A percentile compares a stretch with the other conserved stretches of the same genome.
phyloP scores from a whole-genome alignment of 2,329 filamentous ascomycete genomes.

The Colletotrichum eleusines region DNA sequence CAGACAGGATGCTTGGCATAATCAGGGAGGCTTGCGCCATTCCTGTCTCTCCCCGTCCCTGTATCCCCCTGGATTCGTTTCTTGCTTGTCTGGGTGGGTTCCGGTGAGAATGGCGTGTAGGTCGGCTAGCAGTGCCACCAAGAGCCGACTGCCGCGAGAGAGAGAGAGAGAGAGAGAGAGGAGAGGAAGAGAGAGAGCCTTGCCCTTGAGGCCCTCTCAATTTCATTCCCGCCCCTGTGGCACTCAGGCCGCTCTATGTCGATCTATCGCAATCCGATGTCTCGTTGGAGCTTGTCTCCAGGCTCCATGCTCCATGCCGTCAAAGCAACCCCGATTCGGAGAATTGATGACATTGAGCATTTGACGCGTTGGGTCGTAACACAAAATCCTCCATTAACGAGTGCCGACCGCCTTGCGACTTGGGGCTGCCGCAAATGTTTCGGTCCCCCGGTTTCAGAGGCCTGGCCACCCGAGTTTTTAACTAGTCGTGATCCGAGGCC shows the following conservation, averaged over 20 bases:
- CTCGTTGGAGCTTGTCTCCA: slow-evolving; percentile 33
- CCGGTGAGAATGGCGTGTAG: slow-evolving; percentile 33
- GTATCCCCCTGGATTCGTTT: slow-evolving; percentile 36
- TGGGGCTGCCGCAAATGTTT: slow-evolving; percentile 27
- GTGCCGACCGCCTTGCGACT: slow-evolving; percentile 25
- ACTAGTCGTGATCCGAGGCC: slow-evolving; percentile 3
- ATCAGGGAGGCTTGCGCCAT: slow-evolving; percentile 40
- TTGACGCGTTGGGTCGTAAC: slow-evolving; percentile 33
- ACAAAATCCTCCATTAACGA: slow-evolving; percentile 17
- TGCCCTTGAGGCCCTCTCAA: slow-evolving; percentile 28
- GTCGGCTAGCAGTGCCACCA: slow-evolving; percentile 35
- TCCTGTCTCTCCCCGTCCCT: slow-evolving; percentile 25
- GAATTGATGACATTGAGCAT: slow-evolving; percentile 32
- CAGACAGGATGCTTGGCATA: slow-evolving; percentile 33
- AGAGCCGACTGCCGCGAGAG: slow-evolving; percentile 40
- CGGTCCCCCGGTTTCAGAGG: slow-evolving; percentile 3
- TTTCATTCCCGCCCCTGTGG: slow-evolving; percentile 32
- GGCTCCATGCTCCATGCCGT: slow-evolving; percentile 32
- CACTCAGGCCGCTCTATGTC: slow-evolving; percentile 28
- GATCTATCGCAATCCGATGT: slow-evolving; percentile 35
- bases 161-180: slow-evolving; percentile 24
- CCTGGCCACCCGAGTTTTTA: slow-evolving; percentile 1
- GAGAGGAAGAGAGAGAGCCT: slow-evolving; percentile 26
- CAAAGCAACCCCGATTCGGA: slow-evolving; percentile 37
- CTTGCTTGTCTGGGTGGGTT: slow-evolving; percentile 33